These are phyloP conservation scores for Trifolium fragiferum DNA, from an alignment of 306 rosid species.

Conservation along the genomic window DNA sequence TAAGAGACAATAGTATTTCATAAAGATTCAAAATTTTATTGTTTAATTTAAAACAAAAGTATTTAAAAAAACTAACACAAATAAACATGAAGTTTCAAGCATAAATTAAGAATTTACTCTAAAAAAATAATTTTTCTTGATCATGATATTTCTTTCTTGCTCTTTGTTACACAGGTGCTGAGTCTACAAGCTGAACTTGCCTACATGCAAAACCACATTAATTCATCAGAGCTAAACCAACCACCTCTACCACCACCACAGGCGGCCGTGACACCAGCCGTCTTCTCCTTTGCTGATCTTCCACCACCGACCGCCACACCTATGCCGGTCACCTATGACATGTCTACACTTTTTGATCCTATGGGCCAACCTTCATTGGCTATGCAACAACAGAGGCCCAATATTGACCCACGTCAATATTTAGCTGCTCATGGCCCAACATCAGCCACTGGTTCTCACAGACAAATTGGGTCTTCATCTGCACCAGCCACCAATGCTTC, in stretches of 20 bases:
- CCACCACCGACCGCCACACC: conserved; percentile 48
- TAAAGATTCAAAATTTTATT: neutral
- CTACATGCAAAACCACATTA: conserved; percentile 69
- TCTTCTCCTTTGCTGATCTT: conserved; percentile 58
- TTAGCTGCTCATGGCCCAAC: conserved; percentile 35
- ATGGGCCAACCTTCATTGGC: conserved; percentile 64
- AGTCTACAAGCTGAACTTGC: conserved; percentile 76
- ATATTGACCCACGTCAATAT: conserved; percentile 56
- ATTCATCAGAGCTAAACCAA: conserved; percentile 58
- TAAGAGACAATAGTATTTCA: no score
- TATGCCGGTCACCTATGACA: conserved; percentile 54
- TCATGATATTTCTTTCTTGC: neutral
- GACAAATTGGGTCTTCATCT: conserved; percentile 56
- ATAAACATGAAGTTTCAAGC: neutral
- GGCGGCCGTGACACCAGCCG: conserved; percentile 31
- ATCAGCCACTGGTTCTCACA: conserved; percentile 9
- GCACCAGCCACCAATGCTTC: conserved; percentile 49
- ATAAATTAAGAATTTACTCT: neutral
- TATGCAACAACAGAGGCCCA: conserved; percentile 57
- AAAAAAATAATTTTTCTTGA: neutral
- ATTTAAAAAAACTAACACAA: neutral
- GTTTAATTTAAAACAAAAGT: neutral
- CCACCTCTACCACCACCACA: conserved; percentile 55
- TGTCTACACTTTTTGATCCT: conserved; percentile 72
- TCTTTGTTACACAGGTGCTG: conserved; percentile 52